Conservation (phyloP, 202 grass and related monocot species). For the Bolboschoenoplectus hybrid region DNA sequence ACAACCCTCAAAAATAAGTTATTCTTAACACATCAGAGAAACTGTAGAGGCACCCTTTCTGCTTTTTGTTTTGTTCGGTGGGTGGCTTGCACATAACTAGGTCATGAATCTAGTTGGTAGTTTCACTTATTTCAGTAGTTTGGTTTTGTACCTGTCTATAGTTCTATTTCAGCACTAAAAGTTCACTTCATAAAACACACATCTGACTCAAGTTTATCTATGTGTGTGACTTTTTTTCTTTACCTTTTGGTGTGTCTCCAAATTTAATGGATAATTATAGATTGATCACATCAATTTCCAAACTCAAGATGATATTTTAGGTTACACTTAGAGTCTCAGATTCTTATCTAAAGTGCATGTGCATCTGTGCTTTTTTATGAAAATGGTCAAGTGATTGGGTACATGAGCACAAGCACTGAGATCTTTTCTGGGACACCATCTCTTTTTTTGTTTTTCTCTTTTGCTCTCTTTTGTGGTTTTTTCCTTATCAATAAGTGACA, state of each 20-base stretch:
- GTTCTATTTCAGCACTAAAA: slow-evolving; percentile 1
- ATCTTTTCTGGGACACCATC: neutral
- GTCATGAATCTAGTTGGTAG: neutral
- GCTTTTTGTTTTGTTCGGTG: slow-evolving; percentile 19
- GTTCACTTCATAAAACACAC: neutral
- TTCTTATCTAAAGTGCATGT: neutral
- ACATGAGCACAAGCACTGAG: slow-evolving; percentile 7
- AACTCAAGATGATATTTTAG: neutral
- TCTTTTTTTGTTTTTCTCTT: neutral
- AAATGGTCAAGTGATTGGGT: neutral
- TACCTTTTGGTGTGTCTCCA: neutral
- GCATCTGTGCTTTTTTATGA: neutral
- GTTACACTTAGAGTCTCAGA: neutral
- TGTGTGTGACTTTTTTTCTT: neutral
- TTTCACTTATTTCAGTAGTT: slow-evolving; percentile 10
- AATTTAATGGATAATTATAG: neutral
- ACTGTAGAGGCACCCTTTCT: neutral
- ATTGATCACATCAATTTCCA: slow-evolving; percentile 2
- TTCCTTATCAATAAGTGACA: neutral
- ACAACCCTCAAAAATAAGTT: neutral
- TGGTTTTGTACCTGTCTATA: neutral
- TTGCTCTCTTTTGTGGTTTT: neutral
- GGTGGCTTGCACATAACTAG: slow-evolving; percentile 1
- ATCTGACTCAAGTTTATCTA: neutral
- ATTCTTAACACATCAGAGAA: neutral